A percentile compares a stretch with the other conserved stretches of the same genome.
phyloP scores from a whole-genome alignment of 345 rosid species.

The Citrus mangshanensis region DNA sequence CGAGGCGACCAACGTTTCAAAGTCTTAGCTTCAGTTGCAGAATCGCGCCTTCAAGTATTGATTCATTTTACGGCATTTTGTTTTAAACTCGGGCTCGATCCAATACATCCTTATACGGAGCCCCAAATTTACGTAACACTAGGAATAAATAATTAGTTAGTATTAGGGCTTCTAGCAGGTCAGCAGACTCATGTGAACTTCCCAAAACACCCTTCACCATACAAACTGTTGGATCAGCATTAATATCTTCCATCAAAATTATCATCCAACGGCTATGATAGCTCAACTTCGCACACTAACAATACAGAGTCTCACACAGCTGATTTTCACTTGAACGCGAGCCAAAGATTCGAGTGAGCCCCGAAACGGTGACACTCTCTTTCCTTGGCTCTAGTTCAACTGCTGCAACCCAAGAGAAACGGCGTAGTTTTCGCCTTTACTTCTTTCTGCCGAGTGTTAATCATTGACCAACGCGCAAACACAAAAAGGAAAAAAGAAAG shows the following conservation, averaged over 20 bases:
- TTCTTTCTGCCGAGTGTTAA: neutral
- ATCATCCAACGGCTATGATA: slow-evolving; percentile 6
- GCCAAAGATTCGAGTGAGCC: neutral
- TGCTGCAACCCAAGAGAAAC: neutral
- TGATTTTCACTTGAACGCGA: neutral
- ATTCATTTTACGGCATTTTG: neutral
- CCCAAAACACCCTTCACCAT: neutral
- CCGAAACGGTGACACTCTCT: neutral
- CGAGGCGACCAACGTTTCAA: neutral
- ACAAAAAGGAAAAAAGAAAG: neutral
- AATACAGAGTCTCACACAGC: neutral
- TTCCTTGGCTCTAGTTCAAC: neutral
- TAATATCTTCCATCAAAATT: neutral
- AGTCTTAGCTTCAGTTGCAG: neutral
- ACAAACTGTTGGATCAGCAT: neutral
- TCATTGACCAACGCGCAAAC: neutral
- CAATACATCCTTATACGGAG: neutral
- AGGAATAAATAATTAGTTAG: neutral
- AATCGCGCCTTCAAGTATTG: neutral
- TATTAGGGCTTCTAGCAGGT: neutral
- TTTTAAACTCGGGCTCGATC: neutral
- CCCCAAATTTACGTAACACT: neutral
- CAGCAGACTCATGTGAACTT: neutral
- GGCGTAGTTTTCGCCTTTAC: neutral
- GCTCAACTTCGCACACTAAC: neutral